Conservation (phyloP, 768 basidiomycete genomes). For the Coprinopsis cinerea region DNA sequence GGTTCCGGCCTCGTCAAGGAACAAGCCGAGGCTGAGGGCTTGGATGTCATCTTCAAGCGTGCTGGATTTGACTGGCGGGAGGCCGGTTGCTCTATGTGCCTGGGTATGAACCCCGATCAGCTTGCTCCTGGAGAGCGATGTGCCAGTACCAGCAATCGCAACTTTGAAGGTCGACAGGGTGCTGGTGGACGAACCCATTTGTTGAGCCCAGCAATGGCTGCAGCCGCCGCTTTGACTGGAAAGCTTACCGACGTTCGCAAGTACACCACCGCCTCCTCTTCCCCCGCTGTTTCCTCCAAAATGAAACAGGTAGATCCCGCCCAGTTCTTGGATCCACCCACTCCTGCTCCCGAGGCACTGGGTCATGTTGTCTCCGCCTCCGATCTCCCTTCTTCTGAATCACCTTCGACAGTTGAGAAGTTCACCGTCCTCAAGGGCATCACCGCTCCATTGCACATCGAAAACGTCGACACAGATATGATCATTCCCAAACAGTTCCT, state of each 20-base stretch:
- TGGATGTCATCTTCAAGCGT: conserved; percentile 80
- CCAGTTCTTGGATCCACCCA: conserved; percentile 68
- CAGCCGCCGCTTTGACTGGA: conserved; percentile 83
- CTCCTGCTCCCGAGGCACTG: conserved; percentile 48
- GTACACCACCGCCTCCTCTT: conserved; percentile 47
- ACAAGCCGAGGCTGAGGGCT: conserved; percentile 85
- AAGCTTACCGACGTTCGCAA: conserved; percentile 82
- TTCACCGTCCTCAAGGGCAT: conserved; percentile 71
- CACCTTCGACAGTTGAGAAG: conserved; percentile 47
- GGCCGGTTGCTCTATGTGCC: conserved; percentile 93
- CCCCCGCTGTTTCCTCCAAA: conserved; percentile 39
- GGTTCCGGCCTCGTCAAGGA: conserved; percentile 88
- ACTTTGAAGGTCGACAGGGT: conserved; percentile 88
- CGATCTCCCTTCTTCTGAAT: conserved; percentile 34
- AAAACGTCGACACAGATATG: conserved; percentile 90
- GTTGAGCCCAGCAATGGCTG: conserved; percentile 88
- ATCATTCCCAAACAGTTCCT: conserved; percentile 94
- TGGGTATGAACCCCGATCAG: conserved; percentile 95
- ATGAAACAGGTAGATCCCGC: conserved; percentile 70
- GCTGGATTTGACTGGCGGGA: conserved; percentile 96
- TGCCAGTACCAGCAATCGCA: conserved; percentile 89
- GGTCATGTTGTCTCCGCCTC: conserved; percentile 27
- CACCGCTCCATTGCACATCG: conserved; percentile 72
- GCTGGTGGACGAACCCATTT: conserved; percentile 87
- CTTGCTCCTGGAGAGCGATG: conserved; percentile 78